Evolutionary conservation across 1,139 yeast species (phyloP), one percentile per base, ranked within the genome.

Genomic region (Lodderomyces elongisporus): DNA sequence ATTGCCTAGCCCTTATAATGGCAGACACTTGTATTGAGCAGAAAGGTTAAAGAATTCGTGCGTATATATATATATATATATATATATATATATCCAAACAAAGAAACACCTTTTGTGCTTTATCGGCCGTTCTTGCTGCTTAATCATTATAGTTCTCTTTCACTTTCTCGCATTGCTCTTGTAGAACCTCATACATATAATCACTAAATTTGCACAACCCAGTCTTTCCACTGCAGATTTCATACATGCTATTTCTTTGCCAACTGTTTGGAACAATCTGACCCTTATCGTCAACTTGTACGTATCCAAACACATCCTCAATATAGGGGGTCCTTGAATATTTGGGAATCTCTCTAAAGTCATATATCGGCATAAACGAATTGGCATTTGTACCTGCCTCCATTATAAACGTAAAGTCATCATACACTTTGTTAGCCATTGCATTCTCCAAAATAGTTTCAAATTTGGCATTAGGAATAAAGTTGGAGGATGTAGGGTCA

Each of bases 301-400:
- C 78, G 47, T 80, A 82, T 1, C 95, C 95, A 38, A 79, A 63
- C 1, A 78, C 77, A 47, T 81, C 82, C 41, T 80, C 87, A 4
- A 82, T 74, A 16, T 79, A 84, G 0, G 93, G 88, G 14, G 76
- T 70, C 37, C 93, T 66, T 9, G 85, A 85, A 43, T 73, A 77
- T 16, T 74, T 61, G 1, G 93, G 89, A 2, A 77, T 69, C 34
- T 70, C 75, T 39, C 93, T 64, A 42, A 80, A 66, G 50, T 85
- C 95, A 46, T 77, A 81, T 28, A 85, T 70, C 5, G 88, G 85
- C 81, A 82, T 78, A 54, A 58, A 79, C 0, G 72, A 58, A 27
- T 64, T 84, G 15, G 73, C 70, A 47, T 74, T 79, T 24, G 74
- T 71, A 4, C 77, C 68, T 1, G 88, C 85, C 40, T 82, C 79